Conservation (phyloP, 148 eudicot genomes). For the Arbutus unedo region DNA sequence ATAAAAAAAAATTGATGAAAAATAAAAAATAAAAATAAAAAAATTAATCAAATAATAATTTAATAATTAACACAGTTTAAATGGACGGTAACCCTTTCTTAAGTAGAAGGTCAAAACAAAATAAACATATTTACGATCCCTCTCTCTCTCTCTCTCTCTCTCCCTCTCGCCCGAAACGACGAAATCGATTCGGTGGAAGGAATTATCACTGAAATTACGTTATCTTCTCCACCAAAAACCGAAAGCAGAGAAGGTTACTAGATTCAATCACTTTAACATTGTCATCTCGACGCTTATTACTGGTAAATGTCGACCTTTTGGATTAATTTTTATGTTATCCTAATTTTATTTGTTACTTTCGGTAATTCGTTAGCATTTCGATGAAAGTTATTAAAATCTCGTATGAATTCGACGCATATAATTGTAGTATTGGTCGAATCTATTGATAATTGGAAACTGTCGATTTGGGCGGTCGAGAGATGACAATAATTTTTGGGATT, state of each 20-base stretch:
- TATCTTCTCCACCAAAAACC: slow-evolving; percentile 2
- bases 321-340: background rate
- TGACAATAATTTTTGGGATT: background rate
- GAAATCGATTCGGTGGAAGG: background rate
- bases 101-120: no score
- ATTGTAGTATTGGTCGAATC: slow-evolving; percentile 6
- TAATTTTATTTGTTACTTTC: background rate
- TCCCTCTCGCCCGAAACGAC: background rate
- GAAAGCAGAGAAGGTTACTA: background rate
- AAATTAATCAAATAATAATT: no score
- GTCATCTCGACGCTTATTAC: background rate
- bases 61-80: no score
- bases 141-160: background rate
- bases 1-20: no score
- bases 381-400: background rate
- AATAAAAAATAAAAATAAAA: no score
- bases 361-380: background rate
- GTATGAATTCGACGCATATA: background rate
- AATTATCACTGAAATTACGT: background rate
- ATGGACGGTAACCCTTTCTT: no score
- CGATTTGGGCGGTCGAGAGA: background rate
- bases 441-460: background rate
- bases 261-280: background rate
- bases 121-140: background rate
- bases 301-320: slow-evolving; percentile 3